Conservation (phyloP, 257 asterid species). For the Nicotiana benthamiana region DNA sequence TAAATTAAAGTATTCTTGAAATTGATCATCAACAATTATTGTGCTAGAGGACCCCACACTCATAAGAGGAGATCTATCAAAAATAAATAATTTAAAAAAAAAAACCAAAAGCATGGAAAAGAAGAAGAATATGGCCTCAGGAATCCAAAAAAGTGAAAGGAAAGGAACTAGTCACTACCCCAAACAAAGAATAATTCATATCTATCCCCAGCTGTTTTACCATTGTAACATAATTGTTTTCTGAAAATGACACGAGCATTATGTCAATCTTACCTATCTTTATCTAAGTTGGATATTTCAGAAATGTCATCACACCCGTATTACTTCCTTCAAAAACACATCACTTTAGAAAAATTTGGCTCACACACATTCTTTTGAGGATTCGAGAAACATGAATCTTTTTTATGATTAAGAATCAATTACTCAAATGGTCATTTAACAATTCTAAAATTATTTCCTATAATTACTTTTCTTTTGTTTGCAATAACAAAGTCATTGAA, state of each 20-base stretch:
- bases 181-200: conserved; percentile 35
- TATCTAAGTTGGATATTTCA: neutral
- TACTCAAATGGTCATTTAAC: no score
- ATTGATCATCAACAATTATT: conserved; percentile 53
- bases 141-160: conserved; percentile 57
- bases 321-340: no score
- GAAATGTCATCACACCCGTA: no score
- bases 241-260: conserved; percentile 28
- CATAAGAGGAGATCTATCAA: conserved; percentile 18
- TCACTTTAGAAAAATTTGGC: no score
- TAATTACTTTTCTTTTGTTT: no score
- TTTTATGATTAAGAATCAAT: no score
- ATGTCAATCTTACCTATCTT: conserved; percentile 24
- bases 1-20: conserved; percentile 10
- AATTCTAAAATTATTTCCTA: no score
- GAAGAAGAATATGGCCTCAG: conserved; percentile 39
- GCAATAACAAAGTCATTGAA: no score
- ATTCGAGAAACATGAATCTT: no score
- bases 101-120: conserved; percentile 21
- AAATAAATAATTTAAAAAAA: no score
- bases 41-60: conserved; percentile 27
- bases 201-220: conserved; percentile 17
- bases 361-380: no score
- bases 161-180: conserved; percentile 57
- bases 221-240: conserved; percentile 9